These are phyloP conservation scores for Piromyces finnis DNA, from an alignment of 192 early-diverging fungal species.

Conservation along the genomic window DNA sequence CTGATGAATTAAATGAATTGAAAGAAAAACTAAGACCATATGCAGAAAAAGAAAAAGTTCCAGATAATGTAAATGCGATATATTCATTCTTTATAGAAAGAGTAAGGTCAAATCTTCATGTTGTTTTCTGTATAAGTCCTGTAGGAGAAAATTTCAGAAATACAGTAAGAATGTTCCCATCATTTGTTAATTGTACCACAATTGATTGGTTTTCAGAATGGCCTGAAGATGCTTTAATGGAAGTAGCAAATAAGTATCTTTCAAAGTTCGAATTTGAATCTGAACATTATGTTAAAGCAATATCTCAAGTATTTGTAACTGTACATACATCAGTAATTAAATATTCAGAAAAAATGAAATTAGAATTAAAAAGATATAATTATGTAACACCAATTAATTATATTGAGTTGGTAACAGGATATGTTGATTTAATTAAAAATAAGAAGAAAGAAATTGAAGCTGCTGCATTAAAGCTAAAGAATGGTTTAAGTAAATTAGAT, in stretches of 20 bases:
- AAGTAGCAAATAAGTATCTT: neutral
- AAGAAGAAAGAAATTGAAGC: constrained; percentile 30
- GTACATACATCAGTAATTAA: constrained; percentile 30
- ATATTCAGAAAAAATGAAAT: constrained; percentile 31
- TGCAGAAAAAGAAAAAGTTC: constrained; percentile 22
- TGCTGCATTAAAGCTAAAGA: constrained; percentile 24
- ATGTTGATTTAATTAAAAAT: neutral
- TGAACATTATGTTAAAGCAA: constrained; percentile 13
- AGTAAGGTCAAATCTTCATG: constrained; percentile 32
- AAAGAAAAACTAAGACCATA: neutral
- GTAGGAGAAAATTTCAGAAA: constrained; percentile 42
- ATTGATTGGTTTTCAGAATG: constrained; percentile 50
- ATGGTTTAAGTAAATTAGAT: constrained; percentile 40
- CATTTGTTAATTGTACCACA: constrained; percentile 43
- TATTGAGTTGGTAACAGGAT: constrained; percentile 1
- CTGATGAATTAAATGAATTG: constrained; percentile 1
- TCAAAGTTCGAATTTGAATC: constrained; percentile 4
- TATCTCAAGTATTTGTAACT: constrained; percentile 24
- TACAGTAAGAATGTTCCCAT: constrained; percentile 31
- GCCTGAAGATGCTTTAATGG: constrained; percentile 37
- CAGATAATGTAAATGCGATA: constrained; percentile 12
- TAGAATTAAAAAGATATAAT: neutral
- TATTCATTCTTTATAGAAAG: constrained; percentile 48
- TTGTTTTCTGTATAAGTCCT: constrained; percentile 42
- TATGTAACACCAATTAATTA: constrained; percentile 1